These are phyloP conservation scores for Hyphodiscus sp. DNA, from an alignment of 2,329 filamentous ascomycete species.

Conservation along the genomic window DNA sequence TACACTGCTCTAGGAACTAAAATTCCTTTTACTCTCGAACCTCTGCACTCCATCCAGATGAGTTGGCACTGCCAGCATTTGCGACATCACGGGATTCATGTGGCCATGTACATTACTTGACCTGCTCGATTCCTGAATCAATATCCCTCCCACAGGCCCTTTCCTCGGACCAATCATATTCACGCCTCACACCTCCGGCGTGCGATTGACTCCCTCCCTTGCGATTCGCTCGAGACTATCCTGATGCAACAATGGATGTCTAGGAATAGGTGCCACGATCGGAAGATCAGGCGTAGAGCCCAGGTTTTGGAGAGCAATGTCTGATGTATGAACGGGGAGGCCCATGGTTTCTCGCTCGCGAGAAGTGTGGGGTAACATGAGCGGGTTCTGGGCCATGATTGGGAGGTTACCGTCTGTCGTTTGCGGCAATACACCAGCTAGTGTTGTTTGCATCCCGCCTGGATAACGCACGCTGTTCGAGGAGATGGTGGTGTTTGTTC, in stretches of 20 bases:
- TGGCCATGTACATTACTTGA: too few relatives aligned
- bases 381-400: too few relatives aligned
- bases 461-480: slow-evolving; percentile 1
- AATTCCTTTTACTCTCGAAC: slow-evolving; percentile 16
- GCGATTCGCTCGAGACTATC: background rate
- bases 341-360: slow-evolving; percentile 18
- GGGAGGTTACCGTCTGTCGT: too few relatives aligned
- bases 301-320: background rate
- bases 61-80: background rate
- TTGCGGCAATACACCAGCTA: slow-evolving; percentile 1
- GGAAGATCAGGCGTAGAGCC: background rate
- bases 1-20: slow-evolving; percentile 16
- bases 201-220: background rate
- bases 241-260: background rate
- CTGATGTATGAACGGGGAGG: slow-evolving; percentile 12
- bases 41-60: slow-evolving; percentile 3
- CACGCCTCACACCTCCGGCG: too few relatives aligned
- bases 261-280: background rate
- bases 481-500: slow-evolving; percentile 2
- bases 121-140: background rate
- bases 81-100: background rate
- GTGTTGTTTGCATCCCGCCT: slow-evolving; percentile 3
- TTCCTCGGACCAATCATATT: too few relatives aligned
- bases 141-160: background rate
- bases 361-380: too few relatives aligned